Base-by-base conservation (phyloP, 2,329 filamentous ascomycete genomes). In the Rhynchosporium agropyri region DNA sequence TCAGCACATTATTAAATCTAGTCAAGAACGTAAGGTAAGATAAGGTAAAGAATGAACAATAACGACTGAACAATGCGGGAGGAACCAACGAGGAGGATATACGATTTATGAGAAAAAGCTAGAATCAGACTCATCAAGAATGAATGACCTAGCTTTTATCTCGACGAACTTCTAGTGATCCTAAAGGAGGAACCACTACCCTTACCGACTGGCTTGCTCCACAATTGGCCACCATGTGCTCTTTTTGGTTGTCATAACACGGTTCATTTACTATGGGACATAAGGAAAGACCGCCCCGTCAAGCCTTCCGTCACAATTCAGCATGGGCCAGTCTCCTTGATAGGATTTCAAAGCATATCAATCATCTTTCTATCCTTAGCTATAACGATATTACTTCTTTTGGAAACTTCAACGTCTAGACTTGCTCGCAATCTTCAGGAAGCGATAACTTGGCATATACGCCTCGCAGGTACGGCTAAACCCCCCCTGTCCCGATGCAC, bases 121-220 rank as follows among this genome's bases (percentile, higher is more conserved):
- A 12, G 45, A 31, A 59, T 20, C 20, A 28, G 33, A 42, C n/a
- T 43, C 57, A 59, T 33, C 29, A 43, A 28, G n/a, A 20, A 42
- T 49, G n/a, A 20, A 45, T 33, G 36, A 33, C 26, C 42, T 31
- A 7, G 48, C 5, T 58, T 5, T 42, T 49, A 28, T 49, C 43
- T 48, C 8, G 45, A 36, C 42, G 33, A 31, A 20, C 40, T 67
- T 66, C 67, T 60, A 66, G 58, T 68, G 63, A 36, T 64, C 29
- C 61, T 63, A 60, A 70, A 68, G 67, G 68, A 68, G 65, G 65
- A 67, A 68, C 59, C 59, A 49, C 49, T 62, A 50, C 63, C 63
- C 65, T 58, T 26, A 63, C 28, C 48, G 60, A 42, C 59, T 63
- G 57, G 57, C 42, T 40, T 54, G 51, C 55, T 64, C 65, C 63